Evolutionary conservation across 176 grass and related monocot genomes (phyloP), one percentile per base, ranked within the genome.

Genomic region (Cocos nucifera): DNA sequence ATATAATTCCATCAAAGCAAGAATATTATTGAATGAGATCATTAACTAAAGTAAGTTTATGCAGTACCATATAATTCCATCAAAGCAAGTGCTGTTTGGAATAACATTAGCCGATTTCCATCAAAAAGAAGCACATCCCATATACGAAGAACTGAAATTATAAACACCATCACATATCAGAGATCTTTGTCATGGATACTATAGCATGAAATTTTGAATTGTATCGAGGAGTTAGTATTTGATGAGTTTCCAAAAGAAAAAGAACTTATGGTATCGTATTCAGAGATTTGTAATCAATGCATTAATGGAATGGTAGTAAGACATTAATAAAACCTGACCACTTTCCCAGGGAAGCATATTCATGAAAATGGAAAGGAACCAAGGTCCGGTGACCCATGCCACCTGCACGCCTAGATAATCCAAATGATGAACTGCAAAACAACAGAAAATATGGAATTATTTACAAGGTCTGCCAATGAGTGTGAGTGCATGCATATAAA

Each of bases 261-360:
- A 12, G 10, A 44, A 12, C 10, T 14, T 44, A 2, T 12, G 10
- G 10, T 3, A 44, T 44, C 10, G 10, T 64, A 61, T 18, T 1
- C 10, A 73, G 17, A 35, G 3, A n/a, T 61, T 30, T 30, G 27
- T n/a, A n/a, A 61, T 61, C 25, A 27, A 28, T 27, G 23, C 17
- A 23, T 32, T 61, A 35, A 30, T 28, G 58, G 35, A 44, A 44
- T 75, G 82, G 67, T 22, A 75, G 55, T 27, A 81, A 65, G 63
- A 64, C 14, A 86, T 20, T 65, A 12, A 69, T 77, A 74, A 85
- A 76, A 87, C 69, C 86, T 88, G 66, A 97, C 93, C 93, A 83
- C 83, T 97, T 92, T 97, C 93, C 93, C 93, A 98, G 57, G 93
- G 93, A 83, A 98, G 93, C 78, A 88, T 91, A 72, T 98, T 98